phyloP scores from a whole-genome alignment of 805 yeast genomes.

The Vanderwaltozyma verrucispora region DNA sequence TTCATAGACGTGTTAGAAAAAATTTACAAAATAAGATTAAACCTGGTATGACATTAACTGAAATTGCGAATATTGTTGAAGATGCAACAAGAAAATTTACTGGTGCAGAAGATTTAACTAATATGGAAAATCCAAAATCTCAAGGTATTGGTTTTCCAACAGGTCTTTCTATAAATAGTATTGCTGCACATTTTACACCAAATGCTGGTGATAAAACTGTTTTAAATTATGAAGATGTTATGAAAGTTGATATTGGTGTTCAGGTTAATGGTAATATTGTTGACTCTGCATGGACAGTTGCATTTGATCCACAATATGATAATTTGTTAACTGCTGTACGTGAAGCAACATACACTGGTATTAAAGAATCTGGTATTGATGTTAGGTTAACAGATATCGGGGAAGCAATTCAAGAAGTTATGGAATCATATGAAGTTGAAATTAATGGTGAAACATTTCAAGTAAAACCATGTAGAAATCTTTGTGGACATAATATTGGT shows the following conservation, averaged over 20 bases:
- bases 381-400: slow-evolving; percentile 93
- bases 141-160: slow-evolving; percentile 98
- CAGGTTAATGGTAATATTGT: slow-evolving; percentile 91
- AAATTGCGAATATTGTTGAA: slow-evolving; percentile 84
- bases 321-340: slow-evolving; percentile 71
- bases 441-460: slow-evolving; percentile 77
- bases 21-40: slow-evolving; percentile 62
- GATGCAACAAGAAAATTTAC: slow-evolving; percentile 68
- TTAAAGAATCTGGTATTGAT: slow-evolving; percentile 89
- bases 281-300: slow-evolving; percentile 89
- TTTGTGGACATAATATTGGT: slow-evolving; percentile 89
- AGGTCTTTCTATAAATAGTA: slow-evolving; percentile 86
- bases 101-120: slow-evolving; percentile 48
- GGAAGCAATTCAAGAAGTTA: slow-evolving; percentile 89
- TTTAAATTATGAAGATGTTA: slow-evolving; percentile 76
- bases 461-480: slow-evolving; percentile 79
- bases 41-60: slow-evolving; percentile 90
- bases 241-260: slow-evolving; percentile 96
- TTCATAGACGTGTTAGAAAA: slow-evolving; percentile 83
- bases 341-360: slow-evolving; percentile 91
- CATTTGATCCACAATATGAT: slow-evolving; percentile 80
- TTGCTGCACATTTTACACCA: slow-evolving; percentile 98
- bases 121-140: slow-evolving; percentile 28
- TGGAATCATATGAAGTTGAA: slow-evolving; percentile 95
- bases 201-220: slow-evolving; percentile 86